These are phyloP conservation scores for Cordyceps cateniannulata DNA, from an alignment of 2,329 filamentous ascomycete genomes.

Conservation along the genomic window DNA sequence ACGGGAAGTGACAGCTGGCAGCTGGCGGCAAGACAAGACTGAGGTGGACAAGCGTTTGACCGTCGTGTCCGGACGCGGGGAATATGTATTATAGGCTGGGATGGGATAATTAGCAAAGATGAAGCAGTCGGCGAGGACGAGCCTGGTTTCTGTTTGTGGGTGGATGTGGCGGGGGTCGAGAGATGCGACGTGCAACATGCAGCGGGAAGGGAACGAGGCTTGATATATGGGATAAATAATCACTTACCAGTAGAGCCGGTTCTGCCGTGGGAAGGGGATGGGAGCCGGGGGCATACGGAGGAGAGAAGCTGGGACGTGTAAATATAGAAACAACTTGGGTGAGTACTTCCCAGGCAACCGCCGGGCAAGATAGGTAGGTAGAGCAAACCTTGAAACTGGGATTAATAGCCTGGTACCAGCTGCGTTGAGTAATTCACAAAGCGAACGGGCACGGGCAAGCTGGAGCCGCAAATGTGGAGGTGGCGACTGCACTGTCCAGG, in stretches of 20 bases:
- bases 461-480: slow-evolving; percentile 9
- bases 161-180: slow-evolving; percentile 2
- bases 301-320: not conserved
- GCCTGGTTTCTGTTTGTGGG: not conserved
- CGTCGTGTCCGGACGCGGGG: not conserved
- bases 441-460: not conserved
- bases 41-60: not conserved
- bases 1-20: not conserved
- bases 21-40: not conserved
- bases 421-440: slow-evolving; percentile 3
- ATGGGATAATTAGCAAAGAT: slow-evolving; percentile 8
- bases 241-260: slow-evolving; percentile 1
- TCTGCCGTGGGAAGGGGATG: not conserved
- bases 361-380: not conserved
- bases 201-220: slow-evolving; percentile 2
- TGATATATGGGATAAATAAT: not conserved
- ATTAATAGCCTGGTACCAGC: not conserved
- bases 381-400: slow-evolving; percentile 1
- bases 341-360: too few species aligned
- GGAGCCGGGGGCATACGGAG: not conserved
- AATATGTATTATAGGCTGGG: slow-evolving; percentile 6
- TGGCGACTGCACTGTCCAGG: not conserved
- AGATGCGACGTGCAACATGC: not conserved
- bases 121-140: not conserved
- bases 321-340: slow-evolving; percentile 5